Percentiles rank a stretch among this genome's conserved stretches.
phyloP scores from a whole-genome alignment of 1,284 basidiomycete genomes.

The Sporisorium sorghi region DNA sequence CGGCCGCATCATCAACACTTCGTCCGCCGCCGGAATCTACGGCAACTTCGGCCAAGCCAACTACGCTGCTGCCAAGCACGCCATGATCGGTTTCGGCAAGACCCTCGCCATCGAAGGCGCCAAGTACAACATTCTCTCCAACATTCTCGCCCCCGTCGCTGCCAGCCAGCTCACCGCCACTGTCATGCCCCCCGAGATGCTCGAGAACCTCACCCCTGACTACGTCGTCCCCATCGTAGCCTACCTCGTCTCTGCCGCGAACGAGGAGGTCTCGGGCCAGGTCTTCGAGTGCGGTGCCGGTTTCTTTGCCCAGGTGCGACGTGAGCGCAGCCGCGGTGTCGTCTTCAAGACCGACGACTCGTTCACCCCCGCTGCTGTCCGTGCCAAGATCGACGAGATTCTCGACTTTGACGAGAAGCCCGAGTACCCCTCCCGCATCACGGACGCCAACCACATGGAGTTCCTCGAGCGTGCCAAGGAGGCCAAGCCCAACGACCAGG shows the following conservation, averaged over 20 bases:
- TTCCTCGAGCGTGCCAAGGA: slow-evolving; percentile 79
- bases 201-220: slow-evolving; percentile 90
- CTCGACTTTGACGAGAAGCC: slow-evolving; percentile 80
- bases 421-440: slow-evolving; percentile 79
- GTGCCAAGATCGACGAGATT: slow-evolving; percentile 73
- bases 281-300: slow-evolving; percentile 96
- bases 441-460: slow-evolving; percentile 74
- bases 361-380: slow-evolving; percentile 90
- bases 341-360: slow-evolving; percentile 90
- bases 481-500: slow-evolving; percentile 80
- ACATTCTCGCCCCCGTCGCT: slow-evolving; percentile 90
- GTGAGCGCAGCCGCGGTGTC: slow-evolving; percentile 86
- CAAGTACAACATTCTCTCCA: slow-evolving; percentile 91
- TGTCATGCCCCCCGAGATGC: slow-evolving; percentile 96
- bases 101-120: slow-evolving; percentile 85
- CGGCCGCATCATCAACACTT: slow-evolving; percentile 67
- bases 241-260: slow-evolving; percentile 65
- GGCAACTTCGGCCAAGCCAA: slow-evolving; percentile 98
- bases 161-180: slow-evolving; percentile 94
- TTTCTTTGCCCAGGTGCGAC: slow-evolving; percentile 89
- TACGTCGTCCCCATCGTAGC: slow-evolving; percentile 85
- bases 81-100: slow-evolving; percentile 78
- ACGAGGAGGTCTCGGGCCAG: slow-evolving; percentile 79
- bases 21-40: slow-evolving; percentile 71
- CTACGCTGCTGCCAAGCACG: slow-evolving; percentile 73